A percentile compares a stretch with the other conserved stretches of the same genome.
Conservation (phyloP, 768 basidiomycete species). For the Hydnum rufescens region DNA sequence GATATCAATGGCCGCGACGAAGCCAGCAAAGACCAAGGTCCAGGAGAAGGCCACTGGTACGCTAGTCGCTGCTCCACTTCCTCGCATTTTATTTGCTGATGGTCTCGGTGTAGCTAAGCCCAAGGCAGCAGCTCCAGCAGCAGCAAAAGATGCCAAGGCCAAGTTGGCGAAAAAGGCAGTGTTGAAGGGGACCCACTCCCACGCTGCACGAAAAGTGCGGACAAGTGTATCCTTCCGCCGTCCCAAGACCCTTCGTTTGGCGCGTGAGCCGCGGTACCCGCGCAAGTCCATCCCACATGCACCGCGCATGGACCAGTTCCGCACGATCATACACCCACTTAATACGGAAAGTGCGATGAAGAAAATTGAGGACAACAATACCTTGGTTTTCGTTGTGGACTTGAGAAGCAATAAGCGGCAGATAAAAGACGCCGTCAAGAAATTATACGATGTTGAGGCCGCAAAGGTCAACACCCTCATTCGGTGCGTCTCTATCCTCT, state of each 20-base stretch:
- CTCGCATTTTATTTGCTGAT: too few species aligned
- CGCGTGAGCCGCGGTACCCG: conserved; percentile 81
- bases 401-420: conserved; percentile 92
- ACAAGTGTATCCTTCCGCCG: conserved; percentile 84
- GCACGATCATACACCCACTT: conserved; percentile 76
- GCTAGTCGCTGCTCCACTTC: too few species aligned
- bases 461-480: conserved; percentile 97
- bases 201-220: conserved; percentile 61
- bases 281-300: conserved; percentile 84
- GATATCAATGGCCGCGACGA: too few species aligned
- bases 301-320: conserved; percentile 91
- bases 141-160: conserved; percentile 35
- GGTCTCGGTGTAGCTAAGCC: too few species aligned
- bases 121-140: too few species aligned
- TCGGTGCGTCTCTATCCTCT: conserved; percentile 33
- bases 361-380: conserved; percentile 99
- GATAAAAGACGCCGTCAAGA: conserved; percentile 99
- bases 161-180: conserved; percentile 94
- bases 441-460: conserved; percentile 92
- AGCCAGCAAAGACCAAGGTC: too few species aligned
- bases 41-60: too few species aligned
- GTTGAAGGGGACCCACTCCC: conserved; percentile 65
- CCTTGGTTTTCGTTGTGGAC: conserved; percentile 95
- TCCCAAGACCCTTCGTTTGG: conserved; percentile 76
- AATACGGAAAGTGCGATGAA: conserved; percentile 99